Base-by-base conservation (phyloP, 257 asterid genomes). In the Rubia yunnanensis region DNA sequence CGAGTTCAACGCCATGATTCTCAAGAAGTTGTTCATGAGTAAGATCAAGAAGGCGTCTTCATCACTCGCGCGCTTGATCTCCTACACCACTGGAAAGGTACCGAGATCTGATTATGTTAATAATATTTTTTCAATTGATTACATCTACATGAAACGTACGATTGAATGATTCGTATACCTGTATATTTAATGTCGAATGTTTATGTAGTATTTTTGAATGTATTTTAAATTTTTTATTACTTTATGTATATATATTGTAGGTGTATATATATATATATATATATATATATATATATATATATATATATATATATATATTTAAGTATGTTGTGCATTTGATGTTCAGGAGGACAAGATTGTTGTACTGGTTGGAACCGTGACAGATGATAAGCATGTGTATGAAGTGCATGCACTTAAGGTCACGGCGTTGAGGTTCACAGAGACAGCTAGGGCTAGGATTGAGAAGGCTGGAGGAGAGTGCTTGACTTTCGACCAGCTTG, bases 391-490 rank as follows among this genome's bases (percentile, higher is more conserved):
- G 11, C 83, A 95, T 2, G 80, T 53, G 6, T 83, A 89, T 44
- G 96, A 92, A 41, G 79, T 92, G 30, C 96, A 96, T 34, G 57
- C 78, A 3, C 30, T 92, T 15, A 92, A 89, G 80, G 95, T 92
- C 26, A 69, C 89, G 7, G 98, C 96, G 1, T 75, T 92, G 73
- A 85, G 92, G 68, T 89, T 87, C 83, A 92, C 98, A 0, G 92
- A 92, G 80, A 84, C 84, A 0, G 96, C 96, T 0, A 85, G 98
- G 69, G 96, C 98, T 66, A 82, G 98, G 71, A 85, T 92, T 59
- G 98, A 87, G 89, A 92, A 89, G 82, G 95, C 95, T 0, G 96
- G 98, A 23, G 98, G 96, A 2, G 96, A 92, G 77, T 92, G 98
- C 28, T 56, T 92, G 75, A 89, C 98, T 0, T 92, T 92, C 28